A percentile compares a stretch with the other conserved stretches of the same genome.
These are phyloP conservation scores for Colletotrichum scovillei DNA, from an alignment of 2,329 filamentous ascomycete genomes.

Conservation along the genomic window DNA sequence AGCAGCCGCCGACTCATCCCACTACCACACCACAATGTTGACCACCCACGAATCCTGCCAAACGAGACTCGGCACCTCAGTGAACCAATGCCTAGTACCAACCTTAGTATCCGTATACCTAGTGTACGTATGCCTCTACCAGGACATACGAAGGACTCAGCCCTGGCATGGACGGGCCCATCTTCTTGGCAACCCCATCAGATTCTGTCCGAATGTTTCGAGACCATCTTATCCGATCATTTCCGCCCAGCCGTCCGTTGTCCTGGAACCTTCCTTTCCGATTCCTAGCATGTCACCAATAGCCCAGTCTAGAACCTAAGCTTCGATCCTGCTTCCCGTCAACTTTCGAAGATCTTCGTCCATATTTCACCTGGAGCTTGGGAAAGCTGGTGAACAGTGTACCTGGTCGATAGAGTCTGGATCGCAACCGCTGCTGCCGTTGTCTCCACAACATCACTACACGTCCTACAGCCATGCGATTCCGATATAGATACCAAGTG, in stretches of 20 bases:
- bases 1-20: conserved; percentile 21
- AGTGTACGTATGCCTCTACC: background rate
- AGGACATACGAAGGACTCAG: background rate
- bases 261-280: conserved; percentile 6
- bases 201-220: conserved; percentile 12
- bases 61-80: background rate
- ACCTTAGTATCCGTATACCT: background rate
- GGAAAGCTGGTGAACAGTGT: conserved; percentile 7
- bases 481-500: conserved; percentile 2
- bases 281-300: conserved; percentile 18
- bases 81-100: conserved; percentile 5
- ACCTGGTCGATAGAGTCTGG: conserved; percentile 26
- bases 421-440: conserved; percentile 8
- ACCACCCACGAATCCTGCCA: background rate
- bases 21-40: conserved; percentile 22
- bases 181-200: conserved; percentile 21
- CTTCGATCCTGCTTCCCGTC: background rate
- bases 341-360: conserved; percentile 13
- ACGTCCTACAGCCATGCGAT: background rate
- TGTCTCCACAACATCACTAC: conserved; percentile 10
- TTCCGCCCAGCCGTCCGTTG: conserved; percentile 1
- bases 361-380: conserved; percentile 15
- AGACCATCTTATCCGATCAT: conserved; percentile 17
- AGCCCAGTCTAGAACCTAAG: background rate
- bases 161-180: background rate